A percentile compares a stretch with the other conserved stretches of the same genome.
phyloP scores from a whole-genome alignment of 305 asterid genomes.

The Solanum hybrid region DNA sequence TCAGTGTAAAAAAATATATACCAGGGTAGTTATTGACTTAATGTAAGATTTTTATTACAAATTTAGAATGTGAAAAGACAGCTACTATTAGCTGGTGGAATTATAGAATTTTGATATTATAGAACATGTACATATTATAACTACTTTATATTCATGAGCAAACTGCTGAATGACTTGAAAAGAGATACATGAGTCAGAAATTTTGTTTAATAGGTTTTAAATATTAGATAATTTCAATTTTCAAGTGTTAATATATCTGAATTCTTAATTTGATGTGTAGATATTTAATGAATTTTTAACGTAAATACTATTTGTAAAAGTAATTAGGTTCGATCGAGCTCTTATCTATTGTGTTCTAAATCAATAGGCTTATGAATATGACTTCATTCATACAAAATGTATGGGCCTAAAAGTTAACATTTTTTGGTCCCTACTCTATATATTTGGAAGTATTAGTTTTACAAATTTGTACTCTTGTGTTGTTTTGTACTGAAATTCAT shows the following conservation, averaged over 20 bases:
- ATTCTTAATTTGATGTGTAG: neutral
- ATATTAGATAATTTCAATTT: neutral
- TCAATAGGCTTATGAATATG: neutral
- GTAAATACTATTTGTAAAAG: neutral
- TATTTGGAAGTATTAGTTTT: neutral
- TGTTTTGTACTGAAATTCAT: neutral
- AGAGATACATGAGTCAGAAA: neutral
- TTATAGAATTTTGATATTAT: neutral
- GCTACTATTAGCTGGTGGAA: neutral
- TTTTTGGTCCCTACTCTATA: neutral
- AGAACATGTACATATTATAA: neutral
- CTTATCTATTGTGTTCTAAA: neutral
- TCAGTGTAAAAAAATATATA: neutral
- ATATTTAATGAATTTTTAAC: neutral
- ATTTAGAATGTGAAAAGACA: neutral
- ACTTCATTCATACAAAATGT: neutral
- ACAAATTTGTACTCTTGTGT: neutral
- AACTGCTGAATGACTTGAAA: neutral
- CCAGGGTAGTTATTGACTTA: neutral
- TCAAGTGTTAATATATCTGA: neutral
- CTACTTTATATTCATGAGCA: neutral
- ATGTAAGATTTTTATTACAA: neutral
- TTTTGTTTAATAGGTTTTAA: fast-evolving
- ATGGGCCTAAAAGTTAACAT: neutral
- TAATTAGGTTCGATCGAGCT: neutral